Evolutionary conservation across 208 protist species (phyloP).

Genomic region (Wallacemonas sp.): DNA sequence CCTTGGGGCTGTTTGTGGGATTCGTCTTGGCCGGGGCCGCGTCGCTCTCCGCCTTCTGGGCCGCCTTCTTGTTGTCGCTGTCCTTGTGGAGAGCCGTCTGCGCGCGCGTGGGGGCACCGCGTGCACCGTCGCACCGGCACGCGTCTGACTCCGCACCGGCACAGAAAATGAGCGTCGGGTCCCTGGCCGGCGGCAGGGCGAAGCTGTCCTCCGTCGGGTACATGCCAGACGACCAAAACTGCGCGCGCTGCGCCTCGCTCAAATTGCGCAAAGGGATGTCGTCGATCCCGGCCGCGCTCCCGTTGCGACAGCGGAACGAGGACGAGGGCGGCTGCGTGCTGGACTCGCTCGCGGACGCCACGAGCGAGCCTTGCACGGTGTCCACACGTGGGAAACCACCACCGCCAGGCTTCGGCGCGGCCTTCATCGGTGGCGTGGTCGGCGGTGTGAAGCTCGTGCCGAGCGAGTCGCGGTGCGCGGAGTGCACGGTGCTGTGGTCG

Average conservation of each 20-base stretch:
- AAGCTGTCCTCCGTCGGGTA: slow-evolving; percentile 17
- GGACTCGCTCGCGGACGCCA: background rate
- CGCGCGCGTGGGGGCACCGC: too few relatives aligned
- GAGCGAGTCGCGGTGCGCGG: background rate
- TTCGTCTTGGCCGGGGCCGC: too few relatives aligned
- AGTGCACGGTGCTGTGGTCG: slow-evolving; percentile 5
- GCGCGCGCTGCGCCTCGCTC: background rate
- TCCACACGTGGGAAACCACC: background rate
- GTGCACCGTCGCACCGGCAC: background rate
- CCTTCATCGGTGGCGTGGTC: slow-evolving; percentile 2
- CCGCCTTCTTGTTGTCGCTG: too few relatives aligned
- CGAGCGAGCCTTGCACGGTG: background rate
- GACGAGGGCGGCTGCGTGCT: slow-evolving; percentile 1
- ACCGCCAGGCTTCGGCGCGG: background rate
- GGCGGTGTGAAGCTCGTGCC: too few relatives aligned
- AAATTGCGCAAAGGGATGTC: background rate
- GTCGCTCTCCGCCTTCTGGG: too few relatives aligned
- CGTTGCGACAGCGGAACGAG: background rate
- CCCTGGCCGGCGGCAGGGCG: background rate
- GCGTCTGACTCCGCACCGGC: background rate
- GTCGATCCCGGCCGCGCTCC: background rate
- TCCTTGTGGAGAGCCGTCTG: too few relatives aligned
- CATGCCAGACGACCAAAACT: slow-evolving; percentile 10
- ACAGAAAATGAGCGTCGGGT: slow-evolving; percentile 7
- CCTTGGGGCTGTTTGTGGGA: background rate